These are phyloP conservation scores for Claviceps cyperi DNA, from an alignment of 2,329 filamentous ascomycete species.

Conservation along the genomic window DNA sequence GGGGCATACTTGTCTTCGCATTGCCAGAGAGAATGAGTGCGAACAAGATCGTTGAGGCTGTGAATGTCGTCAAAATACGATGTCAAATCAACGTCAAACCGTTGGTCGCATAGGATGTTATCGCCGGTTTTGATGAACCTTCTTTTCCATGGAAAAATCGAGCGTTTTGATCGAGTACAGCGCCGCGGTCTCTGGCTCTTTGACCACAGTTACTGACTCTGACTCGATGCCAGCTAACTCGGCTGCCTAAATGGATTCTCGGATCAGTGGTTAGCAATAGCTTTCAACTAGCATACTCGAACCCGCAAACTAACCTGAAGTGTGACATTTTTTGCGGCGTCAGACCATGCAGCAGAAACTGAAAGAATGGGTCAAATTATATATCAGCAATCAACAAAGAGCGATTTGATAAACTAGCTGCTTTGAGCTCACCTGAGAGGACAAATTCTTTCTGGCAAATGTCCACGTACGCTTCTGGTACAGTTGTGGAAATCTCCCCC, in stretches of 20 bases:
- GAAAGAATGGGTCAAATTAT: slow-evolving; percentile 15
- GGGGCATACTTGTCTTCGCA: slow-evolving; percentile 1
- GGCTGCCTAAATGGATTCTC: slow-evolving; percentile 16
- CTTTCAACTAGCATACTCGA: neutral
- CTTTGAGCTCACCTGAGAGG: slow-evolving; percentile 22
- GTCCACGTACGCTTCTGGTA: slow-evolving; percentile 7
- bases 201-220: slow-evolving; percentile 31
- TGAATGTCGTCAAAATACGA: neutral
- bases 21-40: neutral
- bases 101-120: neutral
- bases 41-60: neutral
- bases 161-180: slow-evolving; percentile 31
- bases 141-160: slow-evolving; percentile 24
- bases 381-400: neutral
- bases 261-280: neutral
- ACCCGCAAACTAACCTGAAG: slow-evolving; percentile 5
- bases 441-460: slow-evolving; percentile 19
- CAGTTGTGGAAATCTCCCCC: slow-evolving; percentile 19
- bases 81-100: neutral
- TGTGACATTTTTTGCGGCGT: slow-evolving; percentile 36
- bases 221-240: slow-evolving; percentile 25
- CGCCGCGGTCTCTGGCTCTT: slow-evolving; percentile 38
- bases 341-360: slow-evolving; percentile 44
- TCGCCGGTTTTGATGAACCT: slow-evolving; percentile 6
- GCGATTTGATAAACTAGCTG: slow-evolving; percentile 1